phyloP scores from a whole-genome alignment of 345 rosid species.

The Ceriops tagal region DNA sequence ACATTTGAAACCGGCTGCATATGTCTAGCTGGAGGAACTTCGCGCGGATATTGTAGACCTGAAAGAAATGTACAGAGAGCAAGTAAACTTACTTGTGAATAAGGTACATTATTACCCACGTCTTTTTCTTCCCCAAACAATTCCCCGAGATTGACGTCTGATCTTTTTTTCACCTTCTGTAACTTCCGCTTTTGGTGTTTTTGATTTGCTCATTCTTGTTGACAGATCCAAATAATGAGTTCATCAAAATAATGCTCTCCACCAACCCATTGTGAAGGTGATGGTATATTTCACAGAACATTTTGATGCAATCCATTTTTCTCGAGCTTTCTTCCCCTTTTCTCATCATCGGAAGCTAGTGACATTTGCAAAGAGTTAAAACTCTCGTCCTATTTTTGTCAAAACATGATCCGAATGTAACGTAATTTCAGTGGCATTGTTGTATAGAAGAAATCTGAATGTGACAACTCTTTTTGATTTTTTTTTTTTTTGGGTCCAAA shows the following conservation, averaged over 20 bases:
- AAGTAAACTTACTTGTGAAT: slow-evolving; percentile 95
- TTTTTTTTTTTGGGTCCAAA: background rate
- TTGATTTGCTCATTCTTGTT: slow-evolving; percentile 2
- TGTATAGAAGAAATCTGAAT: slow-evolving; percentile 27
- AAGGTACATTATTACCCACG: slow-evolving; percentile 45
- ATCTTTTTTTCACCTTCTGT: background rate
- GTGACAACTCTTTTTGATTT: background rate
- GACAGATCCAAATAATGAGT: slow-evolving; percentile 61
- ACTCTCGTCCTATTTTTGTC: slow-evolving; percentile 2
- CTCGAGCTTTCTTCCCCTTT: slow-evolving; percentile 2
- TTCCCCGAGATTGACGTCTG: background rate
- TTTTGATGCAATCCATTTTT: slow-evolving; percentile 7
- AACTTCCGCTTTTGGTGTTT: background rate
- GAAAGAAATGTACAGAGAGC: slow-evolving; percentile 99
- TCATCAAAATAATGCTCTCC: slow-evolving; percentile 20
- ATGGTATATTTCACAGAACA: slow-evolving; percentile 19
- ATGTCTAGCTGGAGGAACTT: slow-evolving; percentile 91
- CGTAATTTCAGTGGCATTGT: slow-evolving; percentile 22
- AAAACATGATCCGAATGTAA: slow-evolving; percentile 1
- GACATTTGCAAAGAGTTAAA: background rate
- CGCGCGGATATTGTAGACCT: slow-evolving; percentile 90
- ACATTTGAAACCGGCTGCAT: slow-evolving; percentile 15
- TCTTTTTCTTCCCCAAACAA: background rate
- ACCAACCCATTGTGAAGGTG: background rate
- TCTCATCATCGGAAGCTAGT: background rate